phyloP scores from a whole-genome alignment of 2,329 filamentous ascomycete species.

The Xylariaceae sp. region DNA sequence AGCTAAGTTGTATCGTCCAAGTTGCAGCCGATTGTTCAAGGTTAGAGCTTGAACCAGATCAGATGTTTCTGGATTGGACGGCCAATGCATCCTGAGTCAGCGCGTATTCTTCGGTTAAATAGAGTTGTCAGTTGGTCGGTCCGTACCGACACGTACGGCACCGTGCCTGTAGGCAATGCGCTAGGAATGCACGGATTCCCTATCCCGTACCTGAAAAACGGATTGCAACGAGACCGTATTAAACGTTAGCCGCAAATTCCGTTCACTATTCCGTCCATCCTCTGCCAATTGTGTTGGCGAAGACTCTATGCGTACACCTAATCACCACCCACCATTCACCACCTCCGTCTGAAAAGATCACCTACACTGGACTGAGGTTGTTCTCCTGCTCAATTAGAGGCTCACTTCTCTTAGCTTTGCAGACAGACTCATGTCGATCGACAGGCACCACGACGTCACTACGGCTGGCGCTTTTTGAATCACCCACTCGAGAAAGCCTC shows the following conservation, averaged over 20 bases:
- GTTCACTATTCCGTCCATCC: no score
- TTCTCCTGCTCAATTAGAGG: not conserved
- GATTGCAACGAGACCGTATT: not conserved
- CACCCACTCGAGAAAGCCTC: not conserved
- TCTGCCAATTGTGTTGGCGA: no score
- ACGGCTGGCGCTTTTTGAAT: slow-evolving; percentile 1
- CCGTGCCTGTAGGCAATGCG: no score
- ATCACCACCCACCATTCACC: no score
- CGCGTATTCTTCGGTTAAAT: slow-evolving; percentile 17
- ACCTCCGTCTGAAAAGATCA: no score
- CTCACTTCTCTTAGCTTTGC: not conserved
- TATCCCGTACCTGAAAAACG: not conserved
- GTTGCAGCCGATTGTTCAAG: slow-evolving; percentile 22
- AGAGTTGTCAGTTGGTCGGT: not conserved
- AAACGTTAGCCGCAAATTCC: not conserved
- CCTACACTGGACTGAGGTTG: no score
- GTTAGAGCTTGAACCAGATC: slow-evolving; percentile 24
- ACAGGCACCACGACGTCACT: slow-evolving; percentile 2
- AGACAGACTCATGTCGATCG: slow-evolving; percentile 1
- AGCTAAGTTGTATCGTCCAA: slow-evolving; percentile 2
- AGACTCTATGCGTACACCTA: no score
- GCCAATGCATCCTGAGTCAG: slow-evolving; percentile 17
- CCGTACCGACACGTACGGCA: not conserved
- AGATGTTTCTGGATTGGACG: slow-evolving; percentile 11
- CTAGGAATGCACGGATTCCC: not conserved